These are phyloP conservation scores for Salix suchowensis DNA, from an alignment of 345 rosid genomes.

Conservation along the genomic window DNA sequence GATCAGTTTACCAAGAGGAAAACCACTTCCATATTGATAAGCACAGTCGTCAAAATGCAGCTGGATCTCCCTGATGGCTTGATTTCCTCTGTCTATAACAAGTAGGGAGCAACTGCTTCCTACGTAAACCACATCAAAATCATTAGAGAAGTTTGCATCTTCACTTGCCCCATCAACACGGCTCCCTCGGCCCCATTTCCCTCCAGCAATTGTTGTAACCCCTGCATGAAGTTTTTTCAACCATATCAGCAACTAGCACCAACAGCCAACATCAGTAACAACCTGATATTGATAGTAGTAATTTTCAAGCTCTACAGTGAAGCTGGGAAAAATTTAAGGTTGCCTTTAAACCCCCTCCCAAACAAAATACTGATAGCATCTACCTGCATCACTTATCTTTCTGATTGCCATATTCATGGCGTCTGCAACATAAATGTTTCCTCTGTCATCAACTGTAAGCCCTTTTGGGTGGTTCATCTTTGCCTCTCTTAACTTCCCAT, in stretches of 20 bases:
- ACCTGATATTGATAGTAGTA: neutral
- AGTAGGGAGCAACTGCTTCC: slow-evolving; percentile 98
- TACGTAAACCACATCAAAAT: slow-evolving; percentile 87
- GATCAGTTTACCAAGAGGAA: slow-evolving; percentile 67
- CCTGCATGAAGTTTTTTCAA: slow-evolving; percentile 41
- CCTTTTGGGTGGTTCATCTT: slow-evolving; percentile 92
- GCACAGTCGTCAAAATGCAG: slow-evolving; percentile 99
- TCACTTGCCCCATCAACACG: slow-evolving; percentile 98
- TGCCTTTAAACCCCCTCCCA: neutral
- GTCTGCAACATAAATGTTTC: slow-evolving; percentile 90
- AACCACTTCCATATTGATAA: slow-evolving; percentile 89
- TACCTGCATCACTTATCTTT: slow-evolving; percentile 86
- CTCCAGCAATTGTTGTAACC: slow-evolving; percentile 98
- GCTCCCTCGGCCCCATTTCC: slow-evolving; percentile 68
- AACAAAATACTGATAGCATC: neutral
- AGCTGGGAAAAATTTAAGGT: neutral
- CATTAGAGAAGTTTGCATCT: slow-evolving; percentile 94
- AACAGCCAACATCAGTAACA: neutral
- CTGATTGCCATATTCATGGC: slow-evolving; percentile 83
- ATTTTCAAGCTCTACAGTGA: neutral
- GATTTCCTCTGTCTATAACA: slow-evolving; percentile 91
- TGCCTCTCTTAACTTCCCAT: slow-evolving; percentile 80
- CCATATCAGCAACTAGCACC: slow-evolving; percentile 5
- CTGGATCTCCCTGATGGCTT: slow-evolving; percentile 91
- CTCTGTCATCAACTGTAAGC: slow-evolving; percentile 78